Base-by-base conservation (phyloP, 345 rosid genomes). In the Cardamine occulta region DNA sequence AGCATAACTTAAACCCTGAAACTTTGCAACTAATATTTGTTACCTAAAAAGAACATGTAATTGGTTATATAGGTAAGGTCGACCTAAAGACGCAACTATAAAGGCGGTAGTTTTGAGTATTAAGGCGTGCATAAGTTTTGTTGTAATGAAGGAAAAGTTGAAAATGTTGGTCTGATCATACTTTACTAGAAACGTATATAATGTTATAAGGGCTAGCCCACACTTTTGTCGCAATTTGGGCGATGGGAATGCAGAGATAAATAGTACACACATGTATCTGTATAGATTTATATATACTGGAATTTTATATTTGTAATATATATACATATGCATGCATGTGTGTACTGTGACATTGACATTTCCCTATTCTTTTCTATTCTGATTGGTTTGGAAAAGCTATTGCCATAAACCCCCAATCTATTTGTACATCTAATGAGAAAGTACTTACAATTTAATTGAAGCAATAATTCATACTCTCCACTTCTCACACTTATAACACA, bases 301-400 rank as follows among this genome's bases (percentile, higher is more conserved):
- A 48, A 15, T 24, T 61, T 26, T 66, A 40, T 49, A 26, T 17
- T 7, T 72, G 52, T 49, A 21, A 58, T 47, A 58, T 59, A 23
- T 39, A 10, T 48, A 66, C 14, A 62, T 11, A 47, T 80, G 75
- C 63, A 72, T 74, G 70, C 71, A 73, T 80, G 66, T 53, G 56
- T 76, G 83, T 76, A 79, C 76, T 69, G 66, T 79, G 86, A 82
- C 73, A 79, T 69, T 77, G 88, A 81, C 82, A 64, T 79, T 78
- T 56, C 64, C 74, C 82, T 74, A 19, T 69, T 64, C 39, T 61
- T 56, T 62, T 59, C 37, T 58, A 31, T 63, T 66, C 66, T 69
- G 51, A 68, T 51, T 70, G 66, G 67, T 34, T 63, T 66, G 37
- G 51, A 26, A 51, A 67, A 68, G 35, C 54, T 66, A 37, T 37